Evolutionary conservation across 2,329 filamentous ascomycete species (phyloP).

Genomic region (Penicillium sp.): DNA sequence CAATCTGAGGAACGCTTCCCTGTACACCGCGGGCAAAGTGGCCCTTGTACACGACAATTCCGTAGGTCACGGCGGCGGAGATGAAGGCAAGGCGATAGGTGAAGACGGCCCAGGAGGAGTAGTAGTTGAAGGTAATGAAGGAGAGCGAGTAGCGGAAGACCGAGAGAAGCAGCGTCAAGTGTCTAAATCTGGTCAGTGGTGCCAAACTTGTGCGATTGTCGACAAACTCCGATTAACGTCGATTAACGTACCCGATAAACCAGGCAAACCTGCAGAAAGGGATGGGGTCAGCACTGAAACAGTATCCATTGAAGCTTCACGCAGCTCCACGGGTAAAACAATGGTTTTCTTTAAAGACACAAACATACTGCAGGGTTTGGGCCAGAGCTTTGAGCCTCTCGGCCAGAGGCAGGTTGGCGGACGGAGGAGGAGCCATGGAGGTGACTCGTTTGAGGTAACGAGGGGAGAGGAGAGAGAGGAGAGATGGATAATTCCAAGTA

Average conservation of each 20-base stretch:
- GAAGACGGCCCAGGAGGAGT: conserved; percentile 74
- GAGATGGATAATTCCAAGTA: conserved; percentile 7
- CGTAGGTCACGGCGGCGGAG: conserved; percentile 88
- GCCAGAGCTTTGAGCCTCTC: conserved; percentile 78
- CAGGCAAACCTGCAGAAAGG: conserved; percentile 61
- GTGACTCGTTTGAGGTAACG: conserved; percentile 8
- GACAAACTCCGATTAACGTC: conserved; percentile 13
- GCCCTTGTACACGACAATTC: conserved; percentile 98
- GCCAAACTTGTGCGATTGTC: not conserved
- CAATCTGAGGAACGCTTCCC: conserved; percentile 64
- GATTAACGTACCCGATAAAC: conserved; percentile 72
- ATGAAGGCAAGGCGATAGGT: conserved; percentile 91
- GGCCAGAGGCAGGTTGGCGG: conserved; percentile 69
- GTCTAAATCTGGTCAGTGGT: conserved; percentile 59
- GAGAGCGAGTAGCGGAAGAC: conserved; percentile 83
- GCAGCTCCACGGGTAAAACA: conserved; percentile 10
- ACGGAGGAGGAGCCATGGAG: conserved; percentile 74
- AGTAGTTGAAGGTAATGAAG: conserved; percentile 87
- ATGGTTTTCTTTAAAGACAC: not conserved
- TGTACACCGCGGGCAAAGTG: conserved; percentile 81
- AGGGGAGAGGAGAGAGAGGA: conserved; percentile 10
- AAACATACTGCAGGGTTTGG: conserved; percentile 78
- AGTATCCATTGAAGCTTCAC: conserved; percentile 13
- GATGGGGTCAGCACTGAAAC: conserved; percentile 34
- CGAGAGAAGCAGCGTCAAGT: conserved; percentile 81